Evolutionary conservation across 2,329 filamentous ascomycete species (phyloP).

Genomic region (Thelonectria olida): DNA sequence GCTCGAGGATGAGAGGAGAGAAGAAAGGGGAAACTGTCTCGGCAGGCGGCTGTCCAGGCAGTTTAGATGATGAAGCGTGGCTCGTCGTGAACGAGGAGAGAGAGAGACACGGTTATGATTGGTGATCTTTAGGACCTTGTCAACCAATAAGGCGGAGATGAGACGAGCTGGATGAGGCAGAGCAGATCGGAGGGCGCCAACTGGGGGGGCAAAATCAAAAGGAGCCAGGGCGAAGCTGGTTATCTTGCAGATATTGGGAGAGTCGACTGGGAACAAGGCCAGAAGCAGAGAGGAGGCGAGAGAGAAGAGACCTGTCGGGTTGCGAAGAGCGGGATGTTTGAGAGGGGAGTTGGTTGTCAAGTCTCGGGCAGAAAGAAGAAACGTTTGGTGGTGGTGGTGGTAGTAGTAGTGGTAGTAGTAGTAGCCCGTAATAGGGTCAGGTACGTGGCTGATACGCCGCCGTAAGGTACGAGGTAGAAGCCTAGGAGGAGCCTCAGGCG

Average conservation of each 20-base stretch:
- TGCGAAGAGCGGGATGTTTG: constrained; percentile 28
- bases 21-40: constrained; percentile 40
- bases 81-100: constrained; percentile 42
- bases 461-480: not conserved
- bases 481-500: constrained; percentile 35
- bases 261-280: constrained; percentile 27
- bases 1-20: constrained; percentile 33
- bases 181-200: constrained; percentile 43
- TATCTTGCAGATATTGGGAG: no score
- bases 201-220: constrained; percentile 32
- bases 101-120: constrained; percentile 44
- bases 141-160: constrained; percentile 47
- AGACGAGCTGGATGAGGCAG: constrained; percentile 46
- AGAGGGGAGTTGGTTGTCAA: constrained; percentile 28
- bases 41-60: constrained; percentile 35
- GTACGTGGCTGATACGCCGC: not conserved
- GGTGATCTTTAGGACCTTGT: constrained; percentile 42
- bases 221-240: constrained; percentile 38
- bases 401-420: constrained; percentile 18
- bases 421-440: not conserved
- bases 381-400: constrained; percentile 32
- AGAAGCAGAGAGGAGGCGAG: constrained; percentile 15
- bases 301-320: constrained; percentile 22
- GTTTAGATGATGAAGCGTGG: constrained; percentile 40
- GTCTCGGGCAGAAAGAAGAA: constrained; percentile 36